Base-by-base conservation (phyloP, 257 asterid species). In the Cinchona pubescens region DNA sequence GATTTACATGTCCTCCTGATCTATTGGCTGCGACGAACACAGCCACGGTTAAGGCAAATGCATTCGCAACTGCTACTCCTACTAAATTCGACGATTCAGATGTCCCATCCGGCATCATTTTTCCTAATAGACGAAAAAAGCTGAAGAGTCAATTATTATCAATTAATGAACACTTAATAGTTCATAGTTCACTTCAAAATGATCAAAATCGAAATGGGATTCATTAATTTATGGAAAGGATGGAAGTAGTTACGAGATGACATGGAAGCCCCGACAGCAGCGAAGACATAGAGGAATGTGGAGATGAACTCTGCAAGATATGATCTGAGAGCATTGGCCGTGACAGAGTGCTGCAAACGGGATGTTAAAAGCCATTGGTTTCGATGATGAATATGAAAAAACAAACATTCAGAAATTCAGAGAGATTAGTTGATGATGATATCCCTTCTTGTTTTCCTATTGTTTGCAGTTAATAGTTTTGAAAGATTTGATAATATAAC, bases 1-100 rank as follows among this genome's bases (percentile, higher is more conserved):
- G 98, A 66, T 94, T 94, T 49, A 88, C 93, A 27, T 91, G 98
- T 16, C 98, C 98, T 4, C 98, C 98, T 35, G 98, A 93, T 35
- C 90, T 75, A 79, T 79, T 83, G 43, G 84, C 80, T 2, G 97
- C 72, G 38, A 90, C 45, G 76, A 84, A 93, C 14, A 93, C 97
- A 0, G 92, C 89, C 69, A 65, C 95, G 1, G 86, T 80, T 59
- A 91, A 72, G 6, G 90, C 83, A 53, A 93, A 93, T 18, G 95
- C 94, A 55, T 75, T 86, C 0, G 98, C 91, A 55, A 88, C 46
- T 0, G 97, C 98, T 0, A 58, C 42, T 11, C 81, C 90, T 42
- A 80, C 86, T 30, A 90, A 84, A 63, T 88, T 82, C 2, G 89
- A 78, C 29, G 95, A 72, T 56, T 82, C 90, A 1, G 82, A 32